These are phyloP conservation scores for Lactifluus echinatus DNA, from an alignment of 768 basidiomycete species.

Conservation along the genomic window DNA sequence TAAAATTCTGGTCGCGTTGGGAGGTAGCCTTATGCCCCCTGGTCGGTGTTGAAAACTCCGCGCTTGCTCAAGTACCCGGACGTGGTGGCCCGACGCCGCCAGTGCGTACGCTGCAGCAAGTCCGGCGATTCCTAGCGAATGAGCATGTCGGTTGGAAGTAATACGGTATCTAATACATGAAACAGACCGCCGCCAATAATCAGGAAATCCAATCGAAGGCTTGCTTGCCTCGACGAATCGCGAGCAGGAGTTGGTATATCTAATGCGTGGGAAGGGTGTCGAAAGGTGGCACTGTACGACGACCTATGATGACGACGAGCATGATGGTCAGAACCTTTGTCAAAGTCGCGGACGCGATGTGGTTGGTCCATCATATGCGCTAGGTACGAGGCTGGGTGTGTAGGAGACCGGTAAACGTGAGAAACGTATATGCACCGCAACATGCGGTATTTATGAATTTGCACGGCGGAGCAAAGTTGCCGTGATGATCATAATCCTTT, in stretches of 20 bases:
- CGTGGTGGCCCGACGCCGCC: slow-evolving; percentile 17
- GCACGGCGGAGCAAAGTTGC: slow-evolving; percentile 1
- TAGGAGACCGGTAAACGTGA: slow-evolving; percentile 4
- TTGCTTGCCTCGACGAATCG: slow-evolving; percentile 4
- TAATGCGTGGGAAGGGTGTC: neutral
- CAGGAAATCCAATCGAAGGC: slow-evolving; percentile 13
- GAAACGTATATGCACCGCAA: neutral
- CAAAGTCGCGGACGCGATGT: neutral
- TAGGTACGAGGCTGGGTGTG: neutral
- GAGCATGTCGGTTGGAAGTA: neutral
- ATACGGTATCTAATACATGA: neutral
- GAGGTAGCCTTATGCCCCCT: slow-evolving; percentile 17
- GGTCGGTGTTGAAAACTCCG: neutral
- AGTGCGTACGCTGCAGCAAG: slow-evolving; percentile 18
- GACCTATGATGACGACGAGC: neutral
- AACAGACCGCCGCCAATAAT: slow-evolving; percentile 19
- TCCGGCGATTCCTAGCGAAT: slow-evolving; percentile 16
- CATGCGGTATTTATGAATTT: slow-evolving; percentile 13
- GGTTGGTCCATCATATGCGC: neutral
- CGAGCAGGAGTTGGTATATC: neutral
- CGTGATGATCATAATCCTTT: slow-evolving; percentile 5
- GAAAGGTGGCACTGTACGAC: neutral
- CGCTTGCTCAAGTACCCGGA: slow-evolving; percentile 16
- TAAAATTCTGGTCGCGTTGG: slow-evolving; percentile 16
- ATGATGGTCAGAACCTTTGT: neutral